Conservation (phyloP, 257 asterid species). For the Nicotiana noctiflora region DNA sequence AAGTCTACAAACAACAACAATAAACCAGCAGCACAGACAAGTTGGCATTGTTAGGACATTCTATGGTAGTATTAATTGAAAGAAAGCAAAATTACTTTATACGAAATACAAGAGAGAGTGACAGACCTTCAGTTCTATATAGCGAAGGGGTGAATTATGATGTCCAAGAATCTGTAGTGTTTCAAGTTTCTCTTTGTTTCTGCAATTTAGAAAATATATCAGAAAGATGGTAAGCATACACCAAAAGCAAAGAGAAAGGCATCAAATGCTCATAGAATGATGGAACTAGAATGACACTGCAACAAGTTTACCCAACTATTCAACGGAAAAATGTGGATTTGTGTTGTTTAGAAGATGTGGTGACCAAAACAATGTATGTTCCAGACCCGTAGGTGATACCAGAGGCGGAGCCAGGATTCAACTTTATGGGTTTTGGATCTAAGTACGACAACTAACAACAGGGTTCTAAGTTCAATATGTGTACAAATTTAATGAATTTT, state of each 20-base stretch:
- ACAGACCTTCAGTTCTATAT: constrained; percentile 73
- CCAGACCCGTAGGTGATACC: not conserved
- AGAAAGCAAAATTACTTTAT: not conserved
- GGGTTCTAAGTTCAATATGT: too few relatives aligned
- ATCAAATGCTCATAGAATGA: not conserved
- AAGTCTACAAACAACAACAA: not conserved
- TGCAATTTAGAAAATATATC: constrained; percentile 26
- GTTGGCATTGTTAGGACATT: not conserved
- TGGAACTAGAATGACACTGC: not conserved
- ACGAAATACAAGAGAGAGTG: not conserved
- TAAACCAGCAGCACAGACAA: not conserved
- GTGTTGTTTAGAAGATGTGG: not conserved
- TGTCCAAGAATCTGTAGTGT: constrained; percentile 64
- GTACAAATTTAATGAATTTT: too few relatives aligned
- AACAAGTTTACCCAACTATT: too few relatives aligned
- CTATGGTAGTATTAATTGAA: not conserved
- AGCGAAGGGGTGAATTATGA: constrained; percentile 67
- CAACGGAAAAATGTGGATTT: not conserved
- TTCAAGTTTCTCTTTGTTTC: constrained; percentile 63
- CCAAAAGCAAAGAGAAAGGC: not conserved
- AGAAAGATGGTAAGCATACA: not conserved
- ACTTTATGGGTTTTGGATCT: too few relatives aligned
- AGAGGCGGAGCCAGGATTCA: too few relatives aligned
- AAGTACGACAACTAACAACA: too few relatives aligned
- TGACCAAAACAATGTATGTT: not conserved